Evolutionary conservation across 169 alveolate species (phyloP), one percentile per base, ranked within the genome.

Genomic region (Cyclospora cayetanensis): DNA sequence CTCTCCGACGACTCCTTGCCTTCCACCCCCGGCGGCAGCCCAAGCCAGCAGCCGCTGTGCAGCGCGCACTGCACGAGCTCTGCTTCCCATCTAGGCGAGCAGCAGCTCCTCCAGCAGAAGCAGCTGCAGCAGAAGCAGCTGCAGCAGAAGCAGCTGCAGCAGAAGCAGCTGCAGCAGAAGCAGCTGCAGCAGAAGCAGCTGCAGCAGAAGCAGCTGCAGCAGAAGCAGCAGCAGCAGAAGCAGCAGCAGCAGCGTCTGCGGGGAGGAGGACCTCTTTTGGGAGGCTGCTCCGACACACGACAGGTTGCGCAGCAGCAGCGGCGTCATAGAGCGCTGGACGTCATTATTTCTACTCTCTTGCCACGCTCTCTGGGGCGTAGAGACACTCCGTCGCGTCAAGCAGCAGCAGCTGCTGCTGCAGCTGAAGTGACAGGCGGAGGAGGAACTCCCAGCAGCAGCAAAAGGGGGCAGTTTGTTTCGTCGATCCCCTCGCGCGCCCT

Each of bases 361-460:
- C 80, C 80, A 27, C 80, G 80, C 34, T 68, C 80, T 68, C 20
- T 68, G 39, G 80, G 53, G 15, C 25, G 76, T 39, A 68, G 43
- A 68, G 53, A 34, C 1, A n/a, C n/a, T n/a, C 22, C 80, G 18
- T 50, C 80, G 29, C 50, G 53, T 68, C 11, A 43, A 35, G 53
- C 80, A 29, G 80, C 80, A 68, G 80, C 80, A 68, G 29, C 80
- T 34, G 50, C 46, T 34, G 43, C 80, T 34, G 25, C 80, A 68
- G 50, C 80, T 35, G 80, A 22, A 68, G 80, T 50, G 37, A 50
- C 80, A 68, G 80, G 29, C 31, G 80, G n/a, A 15, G 80, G 2
- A n/a, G 80, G n/a, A 31, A 68, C 80, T 31, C 80, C 80, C 50
- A 68, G 39, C 80, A 68, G 80, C 80, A 68, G 80, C 80, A 43